These are phyloP conservation scores for Heliocybe sulcata DNA, from an alignment of 1,284 basidiomycete species.

Conservation along the genomic window DNA sequence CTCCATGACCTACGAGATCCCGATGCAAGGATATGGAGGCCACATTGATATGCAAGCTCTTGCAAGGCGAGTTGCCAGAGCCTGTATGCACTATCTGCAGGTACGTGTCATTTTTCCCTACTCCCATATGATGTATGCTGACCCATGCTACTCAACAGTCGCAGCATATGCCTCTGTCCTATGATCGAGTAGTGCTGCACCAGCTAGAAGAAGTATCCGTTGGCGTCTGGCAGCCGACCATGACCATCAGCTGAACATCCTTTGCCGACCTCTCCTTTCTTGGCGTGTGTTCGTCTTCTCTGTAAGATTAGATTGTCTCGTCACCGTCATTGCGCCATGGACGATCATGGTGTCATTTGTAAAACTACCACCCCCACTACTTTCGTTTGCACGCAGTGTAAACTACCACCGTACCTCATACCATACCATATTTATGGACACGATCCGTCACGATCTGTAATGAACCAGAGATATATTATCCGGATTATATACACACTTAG, in stretches of 20 bases:
- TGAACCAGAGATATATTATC: background rate
- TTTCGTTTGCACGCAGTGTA: background rate
- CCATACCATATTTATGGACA: background rate
- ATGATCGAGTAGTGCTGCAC: slow-evolving; percentile 64
- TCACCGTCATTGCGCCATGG: background rate
- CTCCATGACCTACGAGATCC: slow-evolving; percentile 69
- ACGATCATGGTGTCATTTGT: no score
- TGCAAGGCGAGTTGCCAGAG: slow-evolving; percentile 59
- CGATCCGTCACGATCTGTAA: background rate
- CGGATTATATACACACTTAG: background rate
- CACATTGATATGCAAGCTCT: slow-evolving; percentile 60
- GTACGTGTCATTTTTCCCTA: slow-evolving; percentile 24
- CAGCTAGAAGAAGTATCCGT: slow-evolving; percentile 63
- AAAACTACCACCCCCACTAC: background rate
- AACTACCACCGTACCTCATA: background rate
- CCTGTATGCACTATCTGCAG: slow-evolving; percentile 70
- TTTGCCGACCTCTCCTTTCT: background rate
- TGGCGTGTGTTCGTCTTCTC: background rate
- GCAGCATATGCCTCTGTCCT: slow-evolving; percentile 59
- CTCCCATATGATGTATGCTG: slow-evolving; percentile 8
- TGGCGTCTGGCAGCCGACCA: slow-evolving; percentile 60
- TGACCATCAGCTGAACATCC: slow-evolving; percentile 27
- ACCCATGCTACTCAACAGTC: slow-evolving; percentile 27
- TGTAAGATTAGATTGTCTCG: background rate
- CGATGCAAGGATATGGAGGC: slow-evolving; percentile 55